Evolutionary conservation across 2,329 filamentous ascomycete genomes (phyloP), one percentile per base, ranked within the genome.

Genomic region (Xylariaceae sp.): DNA sequence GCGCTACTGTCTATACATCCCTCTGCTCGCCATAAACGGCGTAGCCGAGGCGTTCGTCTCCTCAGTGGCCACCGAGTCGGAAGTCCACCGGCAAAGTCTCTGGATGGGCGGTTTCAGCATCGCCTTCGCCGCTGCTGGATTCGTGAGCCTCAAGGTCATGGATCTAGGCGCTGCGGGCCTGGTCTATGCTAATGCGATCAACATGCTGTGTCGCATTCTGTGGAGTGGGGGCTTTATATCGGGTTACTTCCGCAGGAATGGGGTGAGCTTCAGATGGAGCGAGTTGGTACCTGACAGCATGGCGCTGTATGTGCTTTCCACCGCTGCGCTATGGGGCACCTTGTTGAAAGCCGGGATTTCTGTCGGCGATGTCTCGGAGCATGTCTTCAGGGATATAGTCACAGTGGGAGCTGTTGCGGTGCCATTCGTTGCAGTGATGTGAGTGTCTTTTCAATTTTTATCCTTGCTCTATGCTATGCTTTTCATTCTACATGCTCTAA

Each of bases 1-100:
- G 0, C 79, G 78, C 0, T 99, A 96, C 69, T 91, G 89, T 71
- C 90, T 90, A 68, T 97, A 96, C 71, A 89, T 99, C 51, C 94
- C 94, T 0, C 83, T 97, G 22, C 78, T 97, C 4, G 94, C 92
- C 3, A 73, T 95, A 60, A 99, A 99, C 63, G 94, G 94, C 45
- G 82, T 97, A 18, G 83, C 87, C 1, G 94, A 99, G 70, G 89
- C 90, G 0, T 97, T 99, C 61, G 91, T 97, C 14, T 86, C 91
- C 1, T 90, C 89, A 2, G 89, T 95, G 1, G 91, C 92, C 1
- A 85, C 81, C 0, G 80, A 89, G 55, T 69, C 76, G 4, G 80
- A 97, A 58, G 80, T 99, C 3, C 83, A 89, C 55, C 69, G 66
- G 4, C 94, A 99, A 67, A 89, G 87, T 1, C 66, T 82, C 5